phyloP scores from a whole-genome alignment of 2,329 filamentous ascomycete genomes.

The Sclerotinia borealis region DNA sequence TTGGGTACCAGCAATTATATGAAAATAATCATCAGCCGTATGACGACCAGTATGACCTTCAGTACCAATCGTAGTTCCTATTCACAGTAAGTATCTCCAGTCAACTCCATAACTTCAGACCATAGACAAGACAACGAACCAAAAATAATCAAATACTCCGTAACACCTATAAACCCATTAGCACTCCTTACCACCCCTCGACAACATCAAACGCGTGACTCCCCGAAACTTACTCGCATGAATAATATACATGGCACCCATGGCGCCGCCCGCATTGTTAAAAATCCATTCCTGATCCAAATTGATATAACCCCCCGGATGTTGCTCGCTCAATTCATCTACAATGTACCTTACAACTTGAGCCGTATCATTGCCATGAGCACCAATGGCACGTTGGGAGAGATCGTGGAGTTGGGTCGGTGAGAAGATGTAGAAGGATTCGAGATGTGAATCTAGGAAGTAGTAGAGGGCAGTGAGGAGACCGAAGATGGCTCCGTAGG shows the following conservation, averaged over 20 bases:
- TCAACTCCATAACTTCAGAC: background rate
- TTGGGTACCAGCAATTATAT: slow-evolving; percentile 77
- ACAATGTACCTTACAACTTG: slow-evolving; percentile 66
- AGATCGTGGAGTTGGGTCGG: slow-evolving; percentile 62
- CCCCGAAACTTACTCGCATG: slow-evolving; percentile 61
- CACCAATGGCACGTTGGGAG: slow-evolving; percentile 56
- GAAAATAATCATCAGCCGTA: slow-evolving; percentile 91
- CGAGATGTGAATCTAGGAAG: slow-evolving; percentile 48
- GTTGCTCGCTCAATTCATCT: slow-evolving; percentile 52
- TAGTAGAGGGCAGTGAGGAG: slow-evolving; percentile 49
- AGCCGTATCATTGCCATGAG: slow-evolving; percentile 70
- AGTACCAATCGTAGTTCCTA: slow-evolving; percentile 68
- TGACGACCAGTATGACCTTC: slow-evolving; percentile 85
- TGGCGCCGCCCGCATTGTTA: slow-evolving; percentile 86
- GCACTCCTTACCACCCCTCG: slow-evolving; percentile 7
- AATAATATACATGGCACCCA: slow-evolving; percentile 88
- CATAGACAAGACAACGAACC: slow-evolving; percentile 35
- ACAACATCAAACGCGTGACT: slow-evolving; percentile 4
- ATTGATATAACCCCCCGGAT: slow-evolving; percentile 52
- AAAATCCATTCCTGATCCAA: slow-evolving; percentile 78
- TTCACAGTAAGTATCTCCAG: background rate
- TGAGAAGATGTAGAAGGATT: slow-evolving; percentile 68
- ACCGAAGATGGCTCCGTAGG: slow-evolving; percentile 46
- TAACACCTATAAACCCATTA: slow-evolving; percentile 49
- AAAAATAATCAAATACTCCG: slow-evolving; percentile 87